phyloP scores from a whole-genome alignment of 2,329 filamentous ascomycete genomes.

The Colletotrichum nymphaeae region DNA sequence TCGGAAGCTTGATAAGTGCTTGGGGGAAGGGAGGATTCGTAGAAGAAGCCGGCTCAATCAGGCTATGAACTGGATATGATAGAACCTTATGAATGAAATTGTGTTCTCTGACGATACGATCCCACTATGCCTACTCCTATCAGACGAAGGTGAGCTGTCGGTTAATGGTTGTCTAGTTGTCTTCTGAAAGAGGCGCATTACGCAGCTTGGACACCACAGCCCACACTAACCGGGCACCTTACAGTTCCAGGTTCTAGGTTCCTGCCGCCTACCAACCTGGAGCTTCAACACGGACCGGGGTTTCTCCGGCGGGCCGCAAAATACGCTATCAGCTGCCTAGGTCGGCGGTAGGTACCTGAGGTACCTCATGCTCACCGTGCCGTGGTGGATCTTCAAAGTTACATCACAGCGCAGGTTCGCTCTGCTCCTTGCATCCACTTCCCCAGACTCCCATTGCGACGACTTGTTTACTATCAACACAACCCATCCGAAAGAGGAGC shows the following conservation, averaged over 20 bases:
- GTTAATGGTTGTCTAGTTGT: constrained; percentile 20
- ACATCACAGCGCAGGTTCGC: constrained; percentile 18
- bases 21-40: constrained; percentile 2
- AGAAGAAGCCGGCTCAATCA: not conserved
- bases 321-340: not conserved
- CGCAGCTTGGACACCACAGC: constrained; percentile 31
- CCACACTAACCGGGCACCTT: constrained; percentile 10
- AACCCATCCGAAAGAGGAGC: not conserved
- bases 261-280: constrained; percentile 7
- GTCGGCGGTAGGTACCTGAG: too few relatives aligned
- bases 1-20: constrained; percentile 16
- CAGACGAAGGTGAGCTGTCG: constrained; percentile 19
- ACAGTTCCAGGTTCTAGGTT: constrained; percentile 35
- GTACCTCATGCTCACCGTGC: not conserved
- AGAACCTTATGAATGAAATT: not conserved
- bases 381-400: not conserved
- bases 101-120: not conserved
- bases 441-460: constrained; percentile 5
- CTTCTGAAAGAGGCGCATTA: constrained; percentile 25
- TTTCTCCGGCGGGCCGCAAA: constrained; percentile 24
- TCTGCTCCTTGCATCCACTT: not conserved
- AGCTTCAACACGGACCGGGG: constrained; percentile 23
- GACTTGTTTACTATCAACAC: not conserved
- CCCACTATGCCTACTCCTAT: constrained; percentile 15
- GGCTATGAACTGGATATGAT: not conserved